phyloP scores from a whole-genome alignment of 2,329 filamentous ascomycete species.

The Parascedosporium putredinis region DNA sequence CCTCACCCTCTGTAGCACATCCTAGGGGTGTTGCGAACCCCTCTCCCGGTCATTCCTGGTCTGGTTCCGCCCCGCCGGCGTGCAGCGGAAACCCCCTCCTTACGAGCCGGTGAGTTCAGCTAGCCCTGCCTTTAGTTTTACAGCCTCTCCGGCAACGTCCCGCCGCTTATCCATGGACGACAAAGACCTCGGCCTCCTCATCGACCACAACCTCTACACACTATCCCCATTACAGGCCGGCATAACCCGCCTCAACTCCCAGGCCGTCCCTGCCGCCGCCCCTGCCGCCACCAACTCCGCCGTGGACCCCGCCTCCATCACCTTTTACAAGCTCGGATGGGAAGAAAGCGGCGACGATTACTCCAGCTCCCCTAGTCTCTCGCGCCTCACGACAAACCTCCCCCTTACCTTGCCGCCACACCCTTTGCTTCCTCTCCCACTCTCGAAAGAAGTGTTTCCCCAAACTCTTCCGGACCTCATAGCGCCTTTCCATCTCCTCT shows the following conservation, averaged over 20 bases:
- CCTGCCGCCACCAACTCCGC: neutral
- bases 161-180: slow-evolving; percentile 2
- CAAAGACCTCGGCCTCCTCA: neutral
- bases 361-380: neutral
- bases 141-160: neutral
- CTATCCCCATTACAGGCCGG: neutral
- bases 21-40: neutral
- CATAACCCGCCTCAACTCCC: neutral
- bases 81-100: neutral
- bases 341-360: neutral
- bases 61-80: no score
- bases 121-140: neutral
- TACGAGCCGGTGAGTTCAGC: neutral
- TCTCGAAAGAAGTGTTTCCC: neutral
- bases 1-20: neutral
- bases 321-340: neutral
- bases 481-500: neutral
- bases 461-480: neutral
- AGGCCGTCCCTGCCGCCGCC: neutral
- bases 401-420: neutral
- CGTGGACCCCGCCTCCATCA: neutral
- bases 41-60: neutral
- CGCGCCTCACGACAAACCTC: neutral
- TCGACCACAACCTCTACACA: neutral
- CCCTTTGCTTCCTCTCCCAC: neutral